These are phyloP conservation scores for Solanum medicagineum DNA, from an alignment of 257 asterid genomes.

Conservation along the genomic window DNA sequence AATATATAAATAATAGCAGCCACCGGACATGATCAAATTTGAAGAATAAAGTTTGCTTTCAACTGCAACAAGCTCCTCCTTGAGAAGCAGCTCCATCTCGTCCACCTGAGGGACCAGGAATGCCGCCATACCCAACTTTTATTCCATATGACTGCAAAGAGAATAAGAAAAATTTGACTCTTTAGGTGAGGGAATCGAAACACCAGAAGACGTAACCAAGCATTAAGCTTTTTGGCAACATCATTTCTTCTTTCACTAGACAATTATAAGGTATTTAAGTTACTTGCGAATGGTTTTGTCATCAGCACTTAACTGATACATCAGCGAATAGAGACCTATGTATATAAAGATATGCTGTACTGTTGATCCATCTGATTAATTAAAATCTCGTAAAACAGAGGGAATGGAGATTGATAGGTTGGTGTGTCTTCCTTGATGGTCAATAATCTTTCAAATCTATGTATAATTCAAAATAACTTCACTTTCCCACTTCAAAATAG, in stretches of 20 bases:
- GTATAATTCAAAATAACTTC: neutral
- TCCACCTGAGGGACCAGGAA: slow-evolving; percentile 13
- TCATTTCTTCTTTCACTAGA: neutral
- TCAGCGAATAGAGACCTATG: neutral
- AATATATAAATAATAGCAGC: neutral
- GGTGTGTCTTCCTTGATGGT: neutral
- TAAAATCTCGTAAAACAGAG: neutral
- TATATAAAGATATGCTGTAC: no score
- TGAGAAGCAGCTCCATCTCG: slow-evolving; percentile 11
- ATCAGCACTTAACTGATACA: neutral
- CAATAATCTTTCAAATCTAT: neutral
- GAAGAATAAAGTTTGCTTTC: neutral
- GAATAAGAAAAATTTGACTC: neutral
- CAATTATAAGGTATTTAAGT: neutral
- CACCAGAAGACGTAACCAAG: neutral
- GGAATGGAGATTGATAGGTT: neutral
- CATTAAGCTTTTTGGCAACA: neutral
- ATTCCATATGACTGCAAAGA: slow-evolving; percentile 11
- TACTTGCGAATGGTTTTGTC: neutral
- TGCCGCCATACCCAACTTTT: slow-evolving; percentile 16
- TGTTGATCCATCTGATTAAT: neutral
- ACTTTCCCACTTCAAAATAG: neutral
- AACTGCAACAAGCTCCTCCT: slow-evolving; percentile 17
- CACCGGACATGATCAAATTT: neutral
- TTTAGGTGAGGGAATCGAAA: neutral